Base-by-base conservation (phyloP, 1,139 yeast genomes). In the Candida frijolesensis region DNA sequence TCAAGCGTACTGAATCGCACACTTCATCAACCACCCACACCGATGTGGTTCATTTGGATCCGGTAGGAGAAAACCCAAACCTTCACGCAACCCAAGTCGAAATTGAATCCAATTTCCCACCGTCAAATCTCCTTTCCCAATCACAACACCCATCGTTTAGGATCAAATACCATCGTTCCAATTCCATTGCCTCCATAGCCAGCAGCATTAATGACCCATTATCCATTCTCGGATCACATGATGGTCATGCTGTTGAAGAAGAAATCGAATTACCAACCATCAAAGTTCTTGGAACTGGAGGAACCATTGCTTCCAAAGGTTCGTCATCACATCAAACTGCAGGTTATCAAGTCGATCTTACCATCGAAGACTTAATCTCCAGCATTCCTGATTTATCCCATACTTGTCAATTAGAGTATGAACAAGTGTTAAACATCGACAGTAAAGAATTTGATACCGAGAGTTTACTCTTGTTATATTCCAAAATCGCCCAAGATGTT, bases 261-360 rank as follows among this genome's bases (percentile, higher is more conserved):
- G 46, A 42, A 18, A n/a, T 16, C 11, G 6, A 49, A 54, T 29
- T 74, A 40, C 83, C 83, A 1, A 63, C 64, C 5, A 70, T 85
- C 46, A 84, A 84, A 57, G 82, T 85, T 19, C 67, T 85, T 34
- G 90, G 89, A 1, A 85, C 90, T 0, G 90, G 90, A 9, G 90
- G 90, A 12, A 85, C 90, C 2, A 85, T 85, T 57, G 89, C 89
- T 0, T 82, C 89, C 0, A 83, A 83, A 60, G 88, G 87, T 0
- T 64, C 72, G 1, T 63, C 74, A 12, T 70, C 83, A 0, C 76
- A 83, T 29, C 83, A 82, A 52, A 84, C 89, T 2, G 87, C 88
- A 1, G 89, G 89, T 1, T 85, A 85, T 61, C 74, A 81, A 51
- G 89, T 85, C 2, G 89, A 83, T 62, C 68, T 85, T 55, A 81